phyloP scores from a whole-genome alignment of 306 rosid genomes.

The Phaseolus lunatus region DNA sequence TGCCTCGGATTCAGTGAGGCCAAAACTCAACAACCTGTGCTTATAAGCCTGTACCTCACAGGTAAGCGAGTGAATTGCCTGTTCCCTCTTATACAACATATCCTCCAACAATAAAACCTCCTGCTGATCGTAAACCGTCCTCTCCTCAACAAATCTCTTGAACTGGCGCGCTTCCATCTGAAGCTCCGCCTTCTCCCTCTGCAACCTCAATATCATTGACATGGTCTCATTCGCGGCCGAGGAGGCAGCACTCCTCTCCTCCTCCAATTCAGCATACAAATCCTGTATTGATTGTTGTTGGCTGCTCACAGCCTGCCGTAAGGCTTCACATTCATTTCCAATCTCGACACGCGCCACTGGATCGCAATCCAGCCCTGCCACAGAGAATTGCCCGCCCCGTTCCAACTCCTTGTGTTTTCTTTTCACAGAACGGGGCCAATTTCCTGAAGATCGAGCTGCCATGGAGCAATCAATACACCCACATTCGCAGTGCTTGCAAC shows the following conservation, averaged over 20 bases:
- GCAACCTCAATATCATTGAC: conserved; percentile 97
- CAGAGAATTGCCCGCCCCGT: conserved; percentile 40
- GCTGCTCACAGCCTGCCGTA: conserved; percentile 71
- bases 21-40: conserved; percentile 91
- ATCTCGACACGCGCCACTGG: conserved; percentile 68
- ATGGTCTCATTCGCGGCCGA: conserved; percentile 95
- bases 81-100: conserved; percentile 82
- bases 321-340: conserved; percentile 70
- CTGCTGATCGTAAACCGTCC: conserved; percentile 76
- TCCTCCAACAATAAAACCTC: conserved; percentile 84
- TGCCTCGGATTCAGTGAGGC: conserved; percentile 71
- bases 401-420: conserved; percentile 68
- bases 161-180: conserved; percentile 97
- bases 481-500: conserved; percentile 62
- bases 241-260: conserved; percentile 94
- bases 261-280: conserved; percentile 80
- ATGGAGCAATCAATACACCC: conserved; percentile 62
- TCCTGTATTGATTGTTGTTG: conserved; percentile 75
- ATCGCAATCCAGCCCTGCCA: conserved; percentile 47
- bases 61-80: conserved; percentile 71
- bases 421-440: conserved; percentile 71
- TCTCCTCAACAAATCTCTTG: conserved; percentile 87
- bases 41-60: conserved; percentile 91
- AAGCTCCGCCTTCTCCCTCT: conserved; percentile 95
- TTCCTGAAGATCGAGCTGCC: conserved; percentile 46